phyloP scores from a whole-genome alignment of 192 early-diverging fungal species.

The Geranomyces michiganensis region DNA sequence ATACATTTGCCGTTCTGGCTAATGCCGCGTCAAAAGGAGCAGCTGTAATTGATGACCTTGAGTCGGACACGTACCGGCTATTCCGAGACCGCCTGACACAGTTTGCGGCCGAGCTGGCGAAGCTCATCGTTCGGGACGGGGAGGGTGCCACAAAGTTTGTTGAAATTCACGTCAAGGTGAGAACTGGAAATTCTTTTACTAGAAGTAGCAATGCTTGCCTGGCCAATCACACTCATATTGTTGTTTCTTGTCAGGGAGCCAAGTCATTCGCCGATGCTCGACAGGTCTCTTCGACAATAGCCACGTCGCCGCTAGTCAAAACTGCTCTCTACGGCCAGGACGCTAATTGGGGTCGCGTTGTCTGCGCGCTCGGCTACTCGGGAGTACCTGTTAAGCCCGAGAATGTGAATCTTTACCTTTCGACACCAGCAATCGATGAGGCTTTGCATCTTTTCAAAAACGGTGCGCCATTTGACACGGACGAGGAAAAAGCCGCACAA shows the following conservation, averaged over 20 bases:
- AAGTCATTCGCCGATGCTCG: conserved; percentile 75
- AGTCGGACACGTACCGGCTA: conserved; percentile 54
- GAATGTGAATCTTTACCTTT: conserved; percentile 67
- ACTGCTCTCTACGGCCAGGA: conserved; percentile 95
- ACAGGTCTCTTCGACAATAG: conserved; percentile 80
- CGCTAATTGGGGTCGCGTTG: conserved; percentile 97
- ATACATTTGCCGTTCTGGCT: conserved; percentile 86
- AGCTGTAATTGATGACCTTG: conserved; percentile 28
- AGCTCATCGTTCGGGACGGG: conserved; percentile 91
- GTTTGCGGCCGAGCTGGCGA: conserved; percentile 86
- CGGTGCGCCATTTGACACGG: conserved; percentile 80
- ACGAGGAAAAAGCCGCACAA: conserved; percentile 78
- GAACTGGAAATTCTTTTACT: not conserved
- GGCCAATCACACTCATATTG: no score
- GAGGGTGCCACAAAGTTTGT: conserved; percentile 98
- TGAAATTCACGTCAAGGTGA: conserved; percentile 80
- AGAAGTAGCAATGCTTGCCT: not conserved
- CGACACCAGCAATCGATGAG: not conserved
- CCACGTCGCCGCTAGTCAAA: conserved; percentile 92
- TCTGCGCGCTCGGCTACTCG: conserved; percentile 86
- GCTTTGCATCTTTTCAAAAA: conserved; percentile 71
- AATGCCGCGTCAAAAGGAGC: conserved; percentile 63
- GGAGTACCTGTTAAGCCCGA: conserved; percentile 73
- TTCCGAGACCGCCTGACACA: conserved; percentile 76
- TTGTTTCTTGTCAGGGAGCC: conserved; percentile 57